Conservation (phyloP, 2,329 filamentous ascomycete genomes). For the Colletotrichum cuscutae region DNA sequence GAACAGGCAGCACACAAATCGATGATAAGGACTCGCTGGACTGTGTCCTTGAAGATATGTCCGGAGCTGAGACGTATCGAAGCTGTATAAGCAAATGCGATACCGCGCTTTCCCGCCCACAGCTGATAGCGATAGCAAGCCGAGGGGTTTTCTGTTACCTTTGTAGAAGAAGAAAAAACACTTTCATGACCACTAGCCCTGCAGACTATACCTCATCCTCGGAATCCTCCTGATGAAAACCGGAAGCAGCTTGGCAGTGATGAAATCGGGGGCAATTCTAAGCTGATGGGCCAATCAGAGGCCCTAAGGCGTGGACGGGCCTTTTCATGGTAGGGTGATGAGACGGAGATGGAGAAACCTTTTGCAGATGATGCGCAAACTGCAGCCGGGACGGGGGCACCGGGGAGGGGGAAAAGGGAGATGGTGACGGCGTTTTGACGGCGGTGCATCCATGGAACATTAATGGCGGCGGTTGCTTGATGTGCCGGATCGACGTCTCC, state of each 20-base stretch:
- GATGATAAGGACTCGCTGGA: not conserved
- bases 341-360: conserved; percentile 18
- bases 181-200: conserved; percentile 10
- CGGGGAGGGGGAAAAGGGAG: too few relatives aligned
- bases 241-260: conserved; percentile 11
- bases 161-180: conserved; percentile 17
- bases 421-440: not conserved
- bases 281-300: not conserved
- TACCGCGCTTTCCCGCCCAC: not conserved
- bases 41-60: not conserved
- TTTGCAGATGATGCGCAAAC: conserved; percentile 4
- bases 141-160: not conserved
- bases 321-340: not conserved
- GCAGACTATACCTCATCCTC: not conserved
- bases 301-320: too few relatives aligned
- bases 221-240: not conserved
- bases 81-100: not conserved
- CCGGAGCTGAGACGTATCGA: not conserved
- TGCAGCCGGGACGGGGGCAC: not conserved
- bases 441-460: not conserved
- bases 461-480: conserved; percentile 2
- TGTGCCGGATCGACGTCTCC: conserved; percentile 26
- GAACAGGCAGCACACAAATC: not conserved
- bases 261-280: not conserved
- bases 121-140: not conserved